These are phyloP conservation scores for Kwoniella sp. DNA, from an alignment of 768 basidiomycete species.

Conservation along the genomic window DNA sequence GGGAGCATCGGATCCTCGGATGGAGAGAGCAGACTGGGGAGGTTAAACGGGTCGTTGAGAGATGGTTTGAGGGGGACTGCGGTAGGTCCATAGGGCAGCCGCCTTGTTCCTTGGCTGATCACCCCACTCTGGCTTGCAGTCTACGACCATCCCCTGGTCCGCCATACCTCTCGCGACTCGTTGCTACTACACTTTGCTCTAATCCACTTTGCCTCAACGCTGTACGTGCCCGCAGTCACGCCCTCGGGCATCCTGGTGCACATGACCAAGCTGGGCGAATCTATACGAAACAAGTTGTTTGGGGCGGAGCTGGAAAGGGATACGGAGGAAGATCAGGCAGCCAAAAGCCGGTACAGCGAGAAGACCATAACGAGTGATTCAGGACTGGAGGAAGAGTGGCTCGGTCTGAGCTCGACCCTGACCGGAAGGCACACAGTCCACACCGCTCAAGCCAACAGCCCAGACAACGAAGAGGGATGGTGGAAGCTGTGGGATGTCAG, in stretches of 20 bases:
- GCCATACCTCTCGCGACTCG: conserved; percentile 14
- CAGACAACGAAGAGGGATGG: conserved; percentile 20
- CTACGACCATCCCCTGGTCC: conserved; percentile 36
- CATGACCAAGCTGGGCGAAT: no score
- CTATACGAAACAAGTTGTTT: no score
- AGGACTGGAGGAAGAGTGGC: neutral
- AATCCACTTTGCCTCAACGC: conserved; percentile 22
- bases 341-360: no score
- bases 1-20: neutral
- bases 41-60: conserved; percentile 20
- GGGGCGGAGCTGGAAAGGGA: no score
- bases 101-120: conserved; percentile 9
- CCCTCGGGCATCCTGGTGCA: conserved; percentile 14
- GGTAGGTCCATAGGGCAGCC: conserved; percentile 31
- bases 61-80: conserved; percentile 41
- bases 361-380: neutral
- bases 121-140: conserved; percentile 5
- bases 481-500: conserved; percentile 39
- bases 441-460: neutral
- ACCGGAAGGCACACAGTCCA: no score
- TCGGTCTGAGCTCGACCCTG: no score
- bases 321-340: no score
- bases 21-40: conserved; percentile 6
- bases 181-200: conserved; percentile 32
- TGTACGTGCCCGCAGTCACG: conserved; percentile 22